Conservation (phyloP, 2,329 filamentous ascomycete genomes). For the Venturiaceae sp. region DNA sequence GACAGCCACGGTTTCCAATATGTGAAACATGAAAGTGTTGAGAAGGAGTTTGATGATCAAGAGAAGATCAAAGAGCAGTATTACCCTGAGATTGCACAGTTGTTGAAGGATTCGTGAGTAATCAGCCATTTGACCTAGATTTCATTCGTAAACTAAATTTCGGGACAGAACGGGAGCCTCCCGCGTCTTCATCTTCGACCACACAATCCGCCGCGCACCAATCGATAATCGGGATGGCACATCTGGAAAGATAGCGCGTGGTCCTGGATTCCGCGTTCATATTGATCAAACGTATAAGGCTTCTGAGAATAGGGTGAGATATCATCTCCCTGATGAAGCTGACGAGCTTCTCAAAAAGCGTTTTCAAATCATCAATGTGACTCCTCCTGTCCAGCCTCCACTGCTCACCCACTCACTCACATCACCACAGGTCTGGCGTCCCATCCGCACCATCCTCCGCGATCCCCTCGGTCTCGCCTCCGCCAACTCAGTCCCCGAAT, state of each 20-base stretch:
- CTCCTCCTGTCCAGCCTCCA: background rate
- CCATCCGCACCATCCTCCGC: slow-evolving; percentile 20
- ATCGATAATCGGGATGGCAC: too few species aligned
- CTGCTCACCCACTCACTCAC: background rate
- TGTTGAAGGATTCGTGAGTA: slow-evolving; percentile 27
- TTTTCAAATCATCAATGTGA: slow-evolving; percentile 24
- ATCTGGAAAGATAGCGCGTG: slow-evolving; percentile 23
- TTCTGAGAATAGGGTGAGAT: background rate
- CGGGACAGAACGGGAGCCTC: slow-evolving; percentile 44
- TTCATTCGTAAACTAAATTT: slow-evolving; percentile 25
- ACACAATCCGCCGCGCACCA: slow-evolving; percentile 44
- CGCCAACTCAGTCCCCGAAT: slow-evolving; percentile 18
- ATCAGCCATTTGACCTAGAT: background rate
- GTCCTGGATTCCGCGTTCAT: slow-evolving; percentile 43
- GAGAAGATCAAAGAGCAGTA: slow-evolving; percentile 18
- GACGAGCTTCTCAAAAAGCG: slow-evolving; percentile 18
- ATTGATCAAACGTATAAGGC: slow-evolving; percentile 45
- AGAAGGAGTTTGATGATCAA: slow-evolving; percentile 5
- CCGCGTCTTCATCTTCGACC: slow-evolving; percentile 52
- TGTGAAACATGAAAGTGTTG: background rate
- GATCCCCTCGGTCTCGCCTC: slow-evolving; percentile 23
- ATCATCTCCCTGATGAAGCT: slow-evolving; percentile 21
- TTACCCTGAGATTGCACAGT: slow-evolving; percentile 23
- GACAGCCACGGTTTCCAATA: slow-evolving; percentile 6
- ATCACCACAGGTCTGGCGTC: slow-evolving; percentile 18